phyloP scores from a whole-genome alignment of 306 rosid genomes.

The Sphenostylis stenocarpa region DNA sequence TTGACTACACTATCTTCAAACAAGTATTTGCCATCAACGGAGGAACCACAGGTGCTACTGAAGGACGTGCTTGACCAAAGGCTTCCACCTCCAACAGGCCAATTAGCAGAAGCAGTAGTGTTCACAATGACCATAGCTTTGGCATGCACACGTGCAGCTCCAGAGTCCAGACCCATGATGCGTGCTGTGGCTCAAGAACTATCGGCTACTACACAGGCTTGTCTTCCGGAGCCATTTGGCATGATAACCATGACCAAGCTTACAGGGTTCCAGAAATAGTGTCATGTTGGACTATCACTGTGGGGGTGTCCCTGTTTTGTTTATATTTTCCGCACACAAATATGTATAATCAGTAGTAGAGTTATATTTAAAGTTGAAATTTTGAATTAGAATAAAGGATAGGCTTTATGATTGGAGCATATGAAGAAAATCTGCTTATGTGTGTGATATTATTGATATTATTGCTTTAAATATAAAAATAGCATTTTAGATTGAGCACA shows the following conservation, averaged over 20 bases:
- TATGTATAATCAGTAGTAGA: too few relatives aligned
- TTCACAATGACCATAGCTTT: conserved; percentile 47
- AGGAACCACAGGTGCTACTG: conserved; percentile 35
- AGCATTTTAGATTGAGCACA: neutral
- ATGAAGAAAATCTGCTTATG: neutral
- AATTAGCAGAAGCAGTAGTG: conserved; percentile 46
- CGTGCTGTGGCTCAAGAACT: conserved; percentile 66
- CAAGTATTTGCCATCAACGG: conserved; percentile 23
- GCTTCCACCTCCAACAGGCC: conserved; percentile 52
- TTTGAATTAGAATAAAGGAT: neutral
- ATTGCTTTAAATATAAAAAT: too few relatives aligned
- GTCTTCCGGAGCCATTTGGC: conserved; percentile 38
- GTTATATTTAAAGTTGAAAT: neutral
- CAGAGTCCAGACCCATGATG: conserved; percentile 69
- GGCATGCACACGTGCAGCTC: conserved; percentile 49
- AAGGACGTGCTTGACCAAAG: conserved; percentile 64
- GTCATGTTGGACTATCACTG: neutral
- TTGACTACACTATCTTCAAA: conserved; percentile 30
- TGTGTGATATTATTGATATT: neutral
- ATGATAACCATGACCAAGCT: conserved; percentile 40
- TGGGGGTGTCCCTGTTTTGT: too few relatives aligned
- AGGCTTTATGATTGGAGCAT: neutral
- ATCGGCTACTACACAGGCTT: conserved; percentile 35
- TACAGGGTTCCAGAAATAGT: conserved; percentile 34
- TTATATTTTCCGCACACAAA: neutral